Percentiles rank a stretch among this genome's conserved stretches.
phyloP scores from a whole-genome alignment of 2,329 filamentous ascomycete species.

The Pestalotiopsis sp. region DNA sequence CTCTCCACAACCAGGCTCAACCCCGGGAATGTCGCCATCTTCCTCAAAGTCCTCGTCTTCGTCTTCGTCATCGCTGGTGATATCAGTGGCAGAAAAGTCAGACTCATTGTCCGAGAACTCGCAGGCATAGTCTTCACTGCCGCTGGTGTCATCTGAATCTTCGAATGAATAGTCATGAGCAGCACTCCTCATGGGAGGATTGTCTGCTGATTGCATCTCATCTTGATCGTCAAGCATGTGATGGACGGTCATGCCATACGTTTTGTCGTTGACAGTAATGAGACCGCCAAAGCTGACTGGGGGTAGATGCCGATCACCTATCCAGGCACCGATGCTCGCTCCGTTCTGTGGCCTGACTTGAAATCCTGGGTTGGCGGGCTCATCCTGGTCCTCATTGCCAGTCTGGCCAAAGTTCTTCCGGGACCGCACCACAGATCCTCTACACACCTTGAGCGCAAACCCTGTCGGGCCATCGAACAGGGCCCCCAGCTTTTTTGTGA shows the following conservation, averaged over 20 bases:
- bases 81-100: conserved; percentile 32
- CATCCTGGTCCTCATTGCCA: conserved; percentile 36
- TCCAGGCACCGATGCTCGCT: conserved; percentile 90
- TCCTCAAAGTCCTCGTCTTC: conserved; percentile 59
- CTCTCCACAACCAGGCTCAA: conserved; percentile 74
- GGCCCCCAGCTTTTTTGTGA: conserved; percentile 68
- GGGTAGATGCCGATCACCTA: conserved; percentile 81
- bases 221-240: conserved; percentile 86
- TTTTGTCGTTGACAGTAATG: conserved; percentile 79
- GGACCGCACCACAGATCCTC: conserved; percentile 68
- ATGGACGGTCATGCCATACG: conserved; percentile 94
- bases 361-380: conserved; percentile 70
- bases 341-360: conserved; percentile 81
- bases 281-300: conserved; percentile 91
- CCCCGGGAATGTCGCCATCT: conserved; percentile 76
- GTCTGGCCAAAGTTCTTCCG: conserved; percentile 39
- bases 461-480: conserved; percentile 65
- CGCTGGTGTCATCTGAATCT: conserved; percentile 43
- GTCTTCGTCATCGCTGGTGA: conserved; percentile 57
- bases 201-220: conserved; percentile 4
- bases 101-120: conserved; percentile 66
- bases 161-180: conserved; percentile 28
- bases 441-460: conserved; percentile 72
- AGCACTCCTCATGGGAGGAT: conserved; percentile 24
- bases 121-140: conserved; percentile 58